These are phyloP conservation scores for Brassica hybrid DNA, from an alignment of 441 rosid species.

Conservation along the genomic window DNA sequence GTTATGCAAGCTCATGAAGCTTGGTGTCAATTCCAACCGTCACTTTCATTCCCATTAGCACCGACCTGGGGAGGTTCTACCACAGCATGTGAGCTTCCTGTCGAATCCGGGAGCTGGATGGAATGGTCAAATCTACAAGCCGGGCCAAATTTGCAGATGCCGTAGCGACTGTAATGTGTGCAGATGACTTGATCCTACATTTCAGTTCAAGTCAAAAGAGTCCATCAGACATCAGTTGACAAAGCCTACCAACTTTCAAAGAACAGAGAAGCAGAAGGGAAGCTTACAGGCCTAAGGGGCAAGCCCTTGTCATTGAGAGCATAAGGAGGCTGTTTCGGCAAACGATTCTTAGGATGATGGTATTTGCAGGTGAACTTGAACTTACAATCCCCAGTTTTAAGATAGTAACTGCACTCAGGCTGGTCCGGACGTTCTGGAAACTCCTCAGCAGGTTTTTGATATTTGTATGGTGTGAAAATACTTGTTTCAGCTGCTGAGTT, in stretches of 20 bases:
- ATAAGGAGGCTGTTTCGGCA: slow-evolving; percentile 53
- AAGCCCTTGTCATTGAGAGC: slow-evolving; percentile 85
- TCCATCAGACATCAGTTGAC: background rate
- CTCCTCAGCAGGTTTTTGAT: slow-evolving; percentile 59
- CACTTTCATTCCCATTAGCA: slow-evolving; percentile 35
- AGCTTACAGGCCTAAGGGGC: slow-evolving; percentile 96
- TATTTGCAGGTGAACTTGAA: slow-evolving; percentile 86
- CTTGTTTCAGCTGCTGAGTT: slow-evolving; percentile 49
- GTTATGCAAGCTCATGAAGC: slow-evolving; percentile 10
- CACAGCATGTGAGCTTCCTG: slow-evolving; percentile 24
- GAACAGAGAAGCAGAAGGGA: slow-evolving; percentile 1
- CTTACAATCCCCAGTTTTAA: slow-evolving; percentile 93
- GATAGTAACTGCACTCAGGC: slow-evolving; percentile 79
- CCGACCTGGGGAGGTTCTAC: slow-evolving; percentile 30
- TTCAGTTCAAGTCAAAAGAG: slow-evolving; percentile 1
- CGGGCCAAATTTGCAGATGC: slow-evolving; percentile 95
- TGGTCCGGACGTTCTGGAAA: slow-evolving; percentile 93
- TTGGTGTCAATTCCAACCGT: slow-evolving; percentile 35
- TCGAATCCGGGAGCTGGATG: background rate
- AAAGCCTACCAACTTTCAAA: background rate
- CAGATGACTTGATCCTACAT: slow-evolving; percentile 78
- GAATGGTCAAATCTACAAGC: slow-evolving; percentile 95
- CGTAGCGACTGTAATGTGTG: slow-evolving; percentile 85
- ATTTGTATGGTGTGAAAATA: slow-evolving; percentile 52
- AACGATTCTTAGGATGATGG: slow-evolving; percentile 83